Evolutionary conservation across 192 early-diverging fungal genomes (phyloP), one percentile per base, ranked within the genome.

Genomic region (Coemansia pectinata): DNA sequence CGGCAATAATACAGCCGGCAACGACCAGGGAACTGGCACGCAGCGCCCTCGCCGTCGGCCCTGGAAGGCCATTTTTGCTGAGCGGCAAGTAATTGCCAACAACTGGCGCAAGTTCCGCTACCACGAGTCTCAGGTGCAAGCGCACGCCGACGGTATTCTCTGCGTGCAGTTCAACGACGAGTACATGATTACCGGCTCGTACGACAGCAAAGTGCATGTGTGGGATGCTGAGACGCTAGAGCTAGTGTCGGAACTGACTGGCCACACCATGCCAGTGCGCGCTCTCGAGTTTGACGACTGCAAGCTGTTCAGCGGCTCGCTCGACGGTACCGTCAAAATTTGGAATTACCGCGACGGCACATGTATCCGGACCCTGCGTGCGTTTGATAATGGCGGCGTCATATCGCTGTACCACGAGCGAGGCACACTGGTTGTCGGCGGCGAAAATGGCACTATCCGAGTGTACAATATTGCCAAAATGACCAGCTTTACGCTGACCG

Each of bases 51-150:
- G 71, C 9, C 88, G 87, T 19, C 89, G 94, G 6, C 90, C 91
- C 2, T 99, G 96, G 96, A 99, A 99, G 82, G 89, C 90, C 52
- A 91, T 99, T 31, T 99, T 96, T 77, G 89, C 94, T 6, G 96
- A 98, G 73, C 91, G 97, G 14, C 83, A 94, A 38, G 86, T 92
- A 11, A 90, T 99, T 5, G 96, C 93, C 71, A 91, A 95, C 29
- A 96, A 98, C 84, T 99, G 97, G 97, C 85, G 96, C 62, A 89
- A 89, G 64, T 90, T 90, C 66, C 89, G 89, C 58, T 96, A 89
- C 75, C 76, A 73, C 12, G 70, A 86, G 58, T 87, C 83, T 9
- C 83, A 85, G 12, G 80, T 96, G 8, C 75, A 74, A 8, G 95
- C 93, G 25, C 97, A 99, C 71, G 88, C 89, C 3, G 96, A 97